Evolutionary conservation across 108 stramenopile species (phyloP), one percentile per base, ranked within the genome.

Genomic region (Nannochloropsis oceanica): DNA sequence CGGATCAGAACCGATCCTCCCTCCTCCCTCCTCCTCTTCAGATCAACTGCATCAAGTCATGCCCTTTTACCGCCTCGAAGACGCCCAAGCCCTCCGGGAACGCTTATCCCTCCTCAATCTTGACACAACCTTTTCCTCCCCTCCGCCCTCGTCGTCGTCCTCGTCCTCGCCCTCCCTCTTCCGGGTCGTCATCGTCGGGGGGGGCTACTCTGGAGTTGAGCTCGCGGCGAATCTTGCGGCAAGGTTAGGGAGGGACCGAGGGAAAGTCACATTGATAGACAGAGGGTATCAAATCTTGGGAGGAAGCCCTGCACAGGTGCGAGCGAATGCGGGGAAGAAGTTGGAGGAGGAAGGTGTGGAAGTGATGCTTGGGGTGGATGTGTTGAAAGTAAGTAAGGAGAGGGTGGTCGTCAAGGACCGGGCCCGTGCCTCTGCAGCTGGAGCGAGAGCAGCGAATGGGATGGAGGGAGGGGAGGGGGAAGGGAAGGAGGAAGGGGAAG

Each of bases 141-240:
- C 83, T 22, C 11, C 44, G 22, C 34, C 34, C 5, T 34, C 34
- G 2, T 34, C 34, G 2, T 82, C 22, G 5, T 26, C 81, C 25
- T 26, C 26, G 27, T 73, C 83, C 18, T 84, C 44, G 10, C 12
- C 83, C 18, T 12, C 44, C 25, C 26, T 80, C 20, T 27, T 85
- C 22, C 84, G 84, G 20, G 90, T 93, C 42, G 94, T 92, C 2
- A 85, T 95, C 44, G 92, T 95, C 13, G 95, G 95, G 44, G 95
- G 94, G 42, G 93, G 94, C n/a, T 94, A 93, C 83, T 92, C 92
- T 22, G 94, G 95, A 80, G 94, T 95, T 9, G 95, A 95, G 87
- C 85, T 94, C 46, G 92, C 95, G 43, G 85, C 90, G n/a, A 92
- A 89, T 44, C 80, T 93, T 8, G 89, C 85, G 22, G 82, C 79